Base-by-base conservation (phyloP, 2,329 filamentous ascomycete species). In the Didymella pinodella region DNA sequence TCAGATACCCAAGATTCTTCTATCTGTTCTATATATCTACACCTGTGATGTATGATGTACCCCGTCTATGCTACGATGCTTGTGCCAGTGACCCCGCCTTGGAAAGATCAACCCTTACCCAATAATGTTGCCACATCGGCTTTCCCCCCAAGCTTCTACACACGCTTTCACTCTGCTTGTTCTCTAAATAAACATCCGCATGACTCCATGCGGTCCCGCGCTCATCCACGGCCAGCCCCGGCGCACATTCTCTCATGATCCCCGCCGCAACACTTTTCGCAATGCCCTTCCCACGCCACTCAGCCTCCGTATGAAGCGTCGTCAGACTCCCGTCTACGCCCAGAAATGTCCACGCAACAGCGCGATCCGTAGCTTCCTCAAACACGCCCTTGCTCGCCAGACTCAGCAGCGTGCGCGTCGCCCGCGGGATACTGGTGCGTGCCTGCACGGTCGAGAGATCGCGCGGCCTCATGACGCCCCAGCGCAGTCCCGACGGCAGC, bases 331-430 rank as follows among this genome's bases (percentile, higher is more conserved):
- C 87, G 67, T 90, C 88, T 2, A 84, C 77, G 0, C 86, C 87
- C 76, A 80, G 66, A 53, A 91, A 90, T 0, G 83, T 84, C 89
- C 89, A 92, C 0, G 88, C 86, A 5, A 91, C 76, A 0, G 84
- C 81, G 1, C 77, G 82, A 1, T 79, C 81, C 72, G 69, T 57
- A 76, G 66, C 26, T 84, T 71, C 12, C 76, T 83, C 62, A 56
- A 71, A 81, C 73, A 68, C 77, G 80, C 70, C 72, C n/a, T 75
- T 66, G 25, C 69, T 76, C 7, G 78, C 77, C 48, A 82, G 52
- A 29, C 74, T 70, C 40, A 77, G 63, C 51, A 83, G 61, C 11
- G 81, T 82, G 12, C 69, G 66, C 75, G 85, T 82, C 28, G 81
- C 80, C 31, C 88, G 80, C 1, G 83, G 84, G 32, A 91, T 86